phyloP scores from a whole-genome alignment of 106 monocot genomes.

The Acorus gramineus region DNA sequence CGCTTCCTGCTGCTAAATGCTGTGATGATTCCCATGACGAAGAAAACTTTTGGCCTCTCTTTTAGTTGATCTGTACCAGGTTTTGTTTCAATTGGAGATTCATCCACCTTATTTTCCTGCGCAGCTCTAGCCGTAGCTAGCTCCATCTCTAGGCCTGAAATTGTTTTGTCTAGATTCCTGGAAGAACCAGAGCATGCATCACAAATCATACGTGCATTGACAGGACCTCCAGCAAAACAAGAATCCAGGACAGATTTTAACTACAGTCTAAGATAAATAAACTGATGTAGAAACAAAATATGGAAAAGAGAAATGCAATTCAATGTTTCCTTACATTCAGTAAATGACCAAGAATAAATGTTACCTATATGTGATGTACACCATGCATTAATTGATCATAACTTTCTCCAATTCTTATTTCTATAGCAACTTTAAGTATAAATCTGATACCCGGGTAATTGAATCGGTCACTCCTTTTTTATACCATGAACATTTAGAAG shows the following conservation, averaged over 20 bases:
- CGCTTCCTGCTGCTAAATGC: slow-evolving; percentile 51
- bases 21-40: slow-evolving; percentile 66
- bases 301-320: too few relatives aligned
- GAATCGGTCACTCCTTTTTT: too few relatives aligned
- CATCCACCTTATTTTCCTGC: slow-evolving; percentile 15
- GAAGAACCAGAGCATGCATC: not conserved
- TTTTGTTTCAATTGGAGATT: slow-evolving; percentile 7
- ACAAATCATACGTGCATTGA: not conserved
- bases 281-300: too few relatives aligned
- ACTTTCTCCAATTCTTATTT: too few relatives aligned
- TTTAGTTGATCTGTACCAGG: slow-evolving; percentile 6
- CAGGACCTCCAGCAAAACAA: not conserved
- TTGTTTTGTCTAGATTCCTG: slow-evolving; percentile 51
- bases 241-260: not conserved
- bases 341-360: too few relatives aligned
- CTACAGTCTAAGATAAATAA: too few relatives aligned
- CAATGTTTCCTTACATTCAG: too few relatives aligned
- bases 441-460: too few relatives aligned
- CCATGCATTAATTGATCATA: too few relatives aligned
- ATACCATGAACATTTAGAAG: too few relatives aligned
- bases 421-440: too few relatives aligned
- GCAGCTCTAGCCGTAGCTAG: slow-evolving; percentile 56
- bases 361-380: too few relatives aligned
- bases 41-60: slow-evolving; percentile 29
- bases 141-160: slow-evolving; percentile 56